Base-by-base conservation (phyloP, 2,329 filamentous ascomycete species). In the Thielaviopsis populi region DNA sequence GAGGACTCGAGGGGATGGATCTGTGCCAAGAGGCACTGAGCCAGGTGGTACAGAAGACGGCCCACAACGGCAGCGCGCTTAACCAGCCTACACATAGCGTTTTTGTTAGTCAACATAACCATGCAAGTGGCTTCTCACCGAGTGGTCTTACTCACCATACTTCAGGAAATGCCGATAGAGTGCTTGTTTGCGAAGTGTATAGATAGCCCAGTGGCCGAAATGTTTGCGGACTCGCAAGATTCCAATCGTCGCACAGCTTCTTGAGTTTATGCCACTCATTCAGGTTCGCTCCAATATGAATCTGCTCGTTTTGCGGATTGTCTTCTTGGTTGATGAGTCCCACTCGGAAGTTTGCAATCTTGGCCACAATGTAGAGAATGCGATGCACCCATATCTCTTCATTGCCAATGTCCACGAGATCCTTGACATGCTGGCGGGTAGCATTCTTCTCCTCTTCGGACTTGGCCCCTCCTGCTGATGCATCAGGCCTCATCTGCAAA, bases 331-430 rank as follows among this genome's bases (percentile, higher is more conserved):
- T 82, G 82, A 19, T 80, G 78, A 1, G 85, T 81, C 33, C 85
- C 83, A 88, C 86, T 46, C 89, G 83, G 72, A 95, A 95, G 73
- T 95, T 94, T 68, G 86, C 84, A 59, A 95, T 83, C 72, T 91
- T 95, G 59, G 88, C 91, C 59, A 95, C 81, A 68, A 96, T 87
- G 74, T 91, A 96, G 46, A 96, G 78, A 67, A 96, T 95, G 33
- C 89, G 84, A 70, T 95, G 87, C 19, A 91, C 88, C 91, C 92
- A 96, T 10, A 86, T 71, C 70, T 95, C 89, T 72, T 96, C 90
- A 43, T 83, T 79, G 11, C 85, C 87, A 22, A 64, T 46, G 40
- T 61, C 42, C 8, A 46, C 41, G 30, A 61, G 42, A 46, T 43
- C 40, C 37, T 22, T 60, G 56, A 6, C 66, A 27, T 56, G 64